Percentiles rank a stretch among this genome's conserved stretches.
These are phyloP conservation scores for button mushroom (Agaricus bisporus) DNA, from an alignment of 768 basidiomycete genomes.

Conservation along the genomic window DNA sequence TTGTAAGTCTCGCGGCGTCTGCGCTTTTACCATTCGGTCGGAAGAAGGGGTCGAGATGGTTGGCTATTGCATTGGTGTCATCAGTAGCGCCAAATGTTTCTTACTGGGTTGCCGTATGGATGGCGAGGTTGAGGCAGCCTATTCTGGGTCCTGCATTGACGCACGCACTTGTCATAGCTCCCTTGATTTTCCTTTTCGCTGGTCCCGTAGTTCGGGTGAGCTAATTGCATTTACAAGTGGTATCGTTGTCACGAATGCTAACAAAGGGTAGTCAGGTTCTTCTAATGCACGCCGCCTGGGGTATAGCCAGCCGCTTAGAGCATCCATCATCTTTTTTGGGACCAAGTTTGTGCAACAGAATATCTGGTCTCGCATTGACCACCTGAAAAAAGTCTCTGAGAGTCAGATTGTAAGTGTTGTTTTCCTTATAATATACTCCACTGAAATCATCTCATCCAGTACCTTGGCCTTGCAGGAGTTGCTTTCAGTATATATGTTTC, in stretches of 20 bases:
- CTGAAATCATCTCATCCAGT: constrained; percentile 23
- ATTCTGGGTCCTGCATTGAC: constrained; percentile 53
- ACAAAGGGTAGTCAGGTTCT: neutral
- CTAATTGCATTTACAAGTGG: neutral
- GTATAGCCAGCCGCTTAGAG: constrained; percentile 18
- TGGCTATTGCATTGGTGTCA: constrained; percentile 35
- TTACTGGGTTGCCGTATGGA: constrained; percentile 60
- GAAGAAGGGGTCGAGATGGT: constrained; percentile 21
- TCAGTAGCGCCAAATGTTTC: constrained; percentile 53
- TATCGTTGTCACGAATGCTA: neutral
- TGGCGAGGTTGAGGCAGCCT: constrained; percentile 46
- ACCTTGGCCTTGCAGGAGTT: constrained; percentile 28
- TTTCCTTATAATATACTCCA: neutral
- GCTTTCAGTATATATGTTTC: constrained; percentile 8
- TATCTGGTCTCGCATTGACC: constrained; percentile 23
- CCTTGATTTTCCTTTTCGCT: constrained; percentile 46
- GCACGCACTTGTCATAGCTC: constrained; percentile 51
- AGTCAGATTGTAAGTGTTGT: constrained; percentile 29
- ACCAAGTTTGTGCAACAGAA: constrained; percentile 21
- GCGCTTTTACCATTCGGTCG: constrained; percentile 35
- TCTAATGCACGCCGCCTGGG: neutral
- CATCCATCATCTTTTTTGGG: constrained; percentile 20
- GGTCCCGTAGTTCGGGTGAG: constrained; percentile 30
- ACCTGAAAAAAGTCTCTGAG: constrained; percentile 27
- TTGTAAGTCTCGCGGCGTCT: constrained; percentile 29